Evolutionary conservation across 2,329 filamentous ascomycete genomes (phyloP).

Genomic region (Microdochium trichocladiopsis): DNA sequence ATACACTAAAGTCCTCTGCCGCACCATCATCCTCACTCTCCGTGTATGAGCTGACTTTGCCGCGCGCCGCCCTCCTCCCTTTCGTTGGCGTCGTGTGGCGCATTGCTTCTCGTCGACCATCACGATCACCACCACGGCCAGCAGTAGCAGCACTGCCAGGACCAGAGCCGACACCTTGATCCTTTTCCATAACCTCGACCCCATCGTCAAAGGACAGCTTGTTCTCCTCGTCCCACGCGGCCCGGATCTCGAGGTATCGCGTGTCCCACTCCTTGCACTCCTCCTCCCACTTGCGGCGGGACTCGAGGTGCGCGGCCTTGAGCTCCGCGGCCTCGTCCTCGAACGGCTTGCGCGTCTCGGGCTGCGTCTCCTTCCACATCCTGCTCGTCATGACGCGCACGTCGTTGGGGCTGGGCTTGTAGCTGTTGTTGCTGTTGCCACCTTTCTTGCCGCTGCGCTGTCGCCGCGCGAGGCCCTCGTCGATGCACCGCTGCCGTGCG

Average conservation of each 20-base stretch:
- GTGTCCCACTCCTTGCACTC: constrained; percentile 66
- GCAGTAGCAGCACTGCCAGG: too few relatives aligned
- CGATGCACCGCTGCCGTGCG: constrained; percentile 53
- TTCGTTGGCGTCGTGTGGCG: constrained; percentile 6
- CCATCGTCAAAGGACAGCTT: not conserved
- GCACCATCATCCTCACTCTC: constrained; percentile 27
- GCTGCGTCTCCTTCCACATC: constrained; percentile 78
- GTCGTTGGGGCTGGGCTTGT: constrained; percentile 64
- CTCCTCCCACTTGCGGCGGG: constrained; percentile 51
- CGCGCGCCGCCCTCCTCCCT: constrained; percentile 14
- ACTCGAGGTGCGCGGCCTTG: constrained; percentile 56
- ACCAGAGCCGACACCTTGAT: too few relatives aligned
- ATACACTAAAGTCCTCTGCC: too few relatives aligned
- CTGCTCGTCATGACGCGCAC: constrained; percentile 79
- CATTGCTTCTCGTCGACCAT: constrained; percentile 1
- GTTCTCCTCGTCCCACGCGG: constrained; percentile 45
- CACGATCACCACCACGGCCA: too few relatives aligned
- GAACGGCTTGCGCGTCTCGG: constrained; percentile 69
- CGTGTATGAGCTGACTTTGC: constrained; percentile 28
- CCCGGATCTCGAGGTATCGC: constrained; percentile 48
- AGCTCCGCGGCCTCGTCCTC: constrained; percentile 66
- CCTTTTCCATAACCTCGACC: too few relatives aligned
- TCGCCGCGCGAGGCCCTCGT: constrained; percentile 47
- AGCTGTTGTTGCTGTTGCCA: too few relatives aligned
- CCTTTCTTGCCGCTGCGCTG: not conserved